Percentiles rank a stretch among this genome's conserved stretches.
Conservation (phyloP, 2,329 filamentous ascomycete genomes). For the Ophiostoma himal-ulmi region DNA sequence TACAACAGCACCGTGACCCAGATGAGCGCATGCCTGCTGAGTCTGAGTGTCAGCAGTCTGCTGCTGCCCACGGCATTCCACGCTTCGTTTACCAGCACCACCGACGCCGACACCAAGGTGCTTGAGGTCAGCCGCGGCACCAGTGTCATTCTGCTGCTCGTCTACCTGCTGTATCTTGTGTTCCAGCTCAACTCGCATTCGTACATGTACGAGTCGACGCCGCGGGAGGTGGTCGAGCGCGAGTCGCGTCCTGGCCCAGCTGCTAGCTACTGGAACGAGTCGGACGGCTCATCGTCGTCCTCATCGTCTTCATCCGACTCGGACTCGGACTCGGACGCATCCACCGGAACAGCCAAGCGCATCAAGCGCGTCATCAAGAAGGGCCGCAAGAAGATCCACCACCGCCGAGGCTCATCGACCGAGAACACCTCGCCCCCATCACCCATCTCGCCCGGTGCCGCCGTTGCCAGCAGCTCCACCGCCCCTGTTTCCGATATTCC, state of each 20-base stretch:
- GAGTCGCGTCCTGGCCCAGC: slow-evolving; percentile 64
- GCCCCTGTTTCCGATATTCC: background rate
- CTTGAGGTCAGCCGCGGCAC: slow-evolving; percentile 72
- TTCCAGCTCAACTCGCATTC: slow-evolving; percentile 70
- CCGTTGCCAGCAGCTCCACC: background rate
- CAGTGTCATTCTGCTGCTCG: slow-evolving; percentile 65
- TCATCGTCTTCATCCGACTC: slow-evolving; percentile 39
- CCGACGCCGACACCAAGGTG: slow-evolving; percentile 54
- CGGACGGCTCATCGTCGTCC: slow-evolving; percentile 40
- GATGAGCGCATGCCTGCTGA: slow-evolving; percentile 65
- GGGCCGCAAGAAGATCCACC: slow-evolving; percentile 52
- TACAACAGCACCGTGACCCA: slow-evolving; percentile 69
- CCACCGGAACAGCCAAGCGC: slow-evolving; percentile 48
- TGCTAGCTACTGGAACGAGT: slow-evolving; percentile 57
- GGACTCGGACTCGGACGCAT: slow-evolving; percentile 43
- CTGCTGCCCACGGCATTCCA: slow-evolving; percentile 49
- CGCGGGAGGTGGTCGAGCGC: slow-evolving; percentile 55
- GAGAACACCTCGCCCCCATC: slow-evolving; percentile 32
- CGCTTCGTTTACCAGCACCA: slow-evolving; percentile 58
- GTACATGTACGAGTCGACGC: slow-evolving; percentile 64
- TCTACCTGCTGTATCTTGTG: slow-evolving; percentile 67
- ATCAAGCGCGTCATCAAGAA: slow-evolving; percentile 58
- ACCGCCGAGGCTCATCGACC: slow-evolving; percentile 32
- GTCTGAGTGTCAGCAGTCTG: slow-evolving; percentile 49
- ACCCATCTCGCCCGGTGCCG: background rate